Conservation (phyloP, 352 stramenopile species). For the Pythium guiyangense region DNA sequence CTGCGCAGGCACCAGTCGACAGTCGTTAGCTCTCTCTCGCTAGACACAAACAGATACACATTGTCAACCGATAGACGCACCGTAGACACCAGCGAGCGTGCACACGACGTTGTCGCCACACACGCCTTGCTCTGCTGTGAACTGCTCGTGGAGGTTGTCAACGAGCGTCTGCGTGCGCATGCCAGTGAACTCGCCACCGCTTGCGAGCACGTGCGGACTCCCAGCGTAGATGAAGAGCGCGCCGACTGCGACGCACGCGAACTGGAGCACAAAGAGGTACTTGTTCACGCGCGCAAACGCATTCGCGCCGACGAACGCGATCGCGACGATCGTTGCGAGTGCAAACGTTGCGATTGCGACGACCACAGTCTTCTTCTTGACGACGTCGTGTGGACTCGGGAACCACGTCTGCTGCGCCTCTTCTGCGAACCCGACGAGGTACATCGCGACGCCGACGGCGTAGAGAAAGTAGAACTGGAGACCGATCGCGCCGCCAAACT, state of each 20-base stretch:
- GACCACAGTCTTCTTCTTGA: constrained; percentile 38
- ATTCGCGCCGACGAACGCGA: constrained; percentile 62
- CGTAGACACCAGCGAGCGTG: constrained; percentile 42
- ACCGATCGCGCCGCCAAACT: constrained; percentile 87
- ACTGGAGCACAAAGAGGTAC: constrained; percentile 68
- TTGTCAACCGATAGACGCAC: constrained; percentile 13
- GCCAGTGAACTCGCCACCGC: constrained; percentile 50
- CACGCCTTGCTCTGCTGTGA: constrained; percentile 26
- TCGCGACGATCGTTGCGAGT: constrained; percentile 34
- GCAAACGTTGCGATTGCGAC: constrained; percentile 48
- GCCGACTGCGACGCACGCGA: constrained; percentile 51
- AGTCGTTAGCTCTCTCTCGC: not conserved
- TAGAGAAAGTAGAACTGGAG: constrained; percentile 89
- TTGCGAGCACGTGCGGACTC: constrained; percentile 28
- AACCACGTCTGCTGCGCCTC: constrained; percentile 57
- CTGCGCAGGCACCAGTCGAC: constrained; percentile 15
- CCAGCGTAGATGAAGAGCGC: constrained; percentile 41
- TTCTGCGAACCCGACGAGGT: constrained; percentile 77
- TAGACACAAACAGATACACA: not conserved
- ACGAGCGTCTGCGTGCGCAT: constrained; percentile 32
- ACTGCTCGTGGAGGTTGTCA: constrained; percentile 42
- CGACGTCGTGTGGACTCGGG: constrained; percentile 15
- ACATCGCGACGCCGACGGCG: constrained; percentile 65
- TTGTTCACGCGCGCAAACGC: constrained; percentile 75
- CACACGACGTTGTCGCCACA: constrained; percentile 32